A percentile compares a stretch with the other conserved stretches of the same genome.
Evolutionary conservation across 169 alveolate species (phyloP).

Genomic region (Eimeria mitis): DNA sequence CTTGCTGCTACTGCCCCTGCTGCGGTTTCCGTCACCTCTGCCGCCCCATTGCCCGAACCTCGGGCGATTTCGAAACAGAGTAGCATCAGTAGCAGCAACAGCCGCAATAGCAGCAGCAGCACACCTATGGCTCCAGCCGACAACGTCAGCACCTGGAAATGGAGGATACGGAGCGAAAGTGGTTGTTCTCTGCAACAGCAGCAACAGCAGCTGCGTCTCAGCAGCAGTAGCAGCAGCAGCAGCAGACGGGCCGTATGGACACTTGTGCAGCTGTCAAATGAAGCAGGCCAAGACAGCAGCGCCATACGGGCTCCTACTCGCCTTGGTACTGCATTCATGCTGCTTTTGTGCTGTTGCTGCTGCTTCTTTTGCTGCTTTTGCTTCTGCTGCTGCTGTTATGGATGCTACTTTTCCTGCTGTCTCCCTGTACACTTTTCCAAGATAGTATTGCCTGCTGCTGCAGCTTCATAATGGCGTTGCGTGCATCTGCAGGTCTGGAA

Average conservation of each 20-base stretch:
- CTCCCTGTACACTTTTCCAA: not conserved
- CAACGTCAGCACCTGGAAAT: not conserved
- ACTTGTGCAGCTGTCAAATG: not conserved
- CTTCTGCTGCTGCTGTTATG: not conserved
- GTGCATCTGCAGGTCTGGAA: not conserved
- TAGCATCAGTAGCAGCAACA: conserved; percentile 49
- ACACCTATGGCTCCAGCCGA: not conserved
- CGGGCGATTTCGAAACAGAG: not conserved
- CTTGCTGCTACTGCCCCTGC: not conserved
- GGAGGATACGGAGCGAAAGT: conserved; percentile 17
- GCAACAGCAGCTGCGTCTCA: conserved; percentile 25
- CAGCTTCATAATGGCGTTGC: not conserved
- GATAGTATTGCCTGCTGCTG: conserved; percentile 14
- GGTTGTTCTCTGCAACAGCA: not conserved
- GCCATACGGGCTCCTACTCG: not conserved
- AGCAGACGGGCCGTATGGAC: conserved; percentile 39
- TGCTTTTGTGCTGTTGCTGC: conserved; percentile 5
- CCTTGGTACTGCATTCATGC: not conserved
- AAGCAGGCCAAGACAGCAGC: not conserved
- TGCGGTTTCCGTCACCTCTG: not conserved
- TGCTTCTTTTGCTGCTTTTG: too few species aligned
- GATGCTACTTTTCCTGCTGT: not conserved
- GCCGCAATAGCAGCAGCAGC: conserved; percentile 22
- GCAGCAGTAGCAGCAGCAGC: conserved; percentile 35
- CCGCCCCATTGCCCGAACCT: not conserved